Base-by-base conservation (phyloP, 768 basidiomycete genomes). In the Leucosporidium yakuticum region DNA sequence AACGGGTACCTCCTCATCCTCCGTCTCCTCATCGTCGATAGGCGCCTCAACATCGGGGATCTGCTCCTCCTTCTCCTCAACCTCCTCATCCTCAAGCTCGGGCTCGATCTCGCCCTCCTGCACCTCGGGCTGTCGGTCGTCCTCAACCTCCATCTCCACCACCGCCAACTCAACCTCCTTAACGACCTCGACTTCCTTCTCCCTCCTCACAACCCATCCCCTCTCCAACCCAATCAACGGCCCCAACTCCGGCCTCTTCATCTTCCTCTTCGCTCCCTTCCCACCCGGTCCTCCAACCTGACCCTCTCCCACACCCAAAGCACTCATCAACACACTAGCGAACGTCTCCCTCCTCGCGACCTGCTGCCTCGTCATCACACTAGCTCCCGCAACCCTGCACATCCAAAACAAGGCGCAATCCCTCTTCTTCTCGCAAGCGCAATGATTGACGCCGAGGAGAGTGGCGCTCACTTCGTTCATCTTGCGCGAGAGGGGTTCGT, bases 341-440 rank as follows among this genome's bases (percentile, higher is more conserved):
- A 53, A 51, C 47, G 48, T 57, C 66, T 57, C 66, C 59, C 29
- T 23, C 53, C 29, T 60, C 44, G 21, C 65, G 9, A 29, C 7
- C 29, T 21, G 39, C 59, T n/a, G n/a, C 20, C 9, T 23, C 48
- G 25, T 56, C 51, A 11, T 29, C 59, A 29, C 53, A 23, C 29
- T 36, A 9, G 29, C 59, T 1, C 44, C 60, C 4, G 53, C 50
- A 36, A 27, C 71, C n/a, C 9, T 50, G 54, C 63, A 64, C 60
- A 61, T 60, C 68, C 71, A 73, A 36, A 55, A 69, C 23, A 73
- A 17, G 9, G 68, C 66, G 53, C 72, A 73, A 23, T 73, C 68
- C 8, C 63, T 55, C 53, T 68, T 67, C 27, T 49, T 50, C 44
- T 62, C 61, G 58, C 72, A 73, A 31, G 72, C 72, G 61, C 72